phyloP scores from a whole-genome alignment of 2,329 filamentous ascomycete species.

The Karstenula rhodostoma region DNA sequence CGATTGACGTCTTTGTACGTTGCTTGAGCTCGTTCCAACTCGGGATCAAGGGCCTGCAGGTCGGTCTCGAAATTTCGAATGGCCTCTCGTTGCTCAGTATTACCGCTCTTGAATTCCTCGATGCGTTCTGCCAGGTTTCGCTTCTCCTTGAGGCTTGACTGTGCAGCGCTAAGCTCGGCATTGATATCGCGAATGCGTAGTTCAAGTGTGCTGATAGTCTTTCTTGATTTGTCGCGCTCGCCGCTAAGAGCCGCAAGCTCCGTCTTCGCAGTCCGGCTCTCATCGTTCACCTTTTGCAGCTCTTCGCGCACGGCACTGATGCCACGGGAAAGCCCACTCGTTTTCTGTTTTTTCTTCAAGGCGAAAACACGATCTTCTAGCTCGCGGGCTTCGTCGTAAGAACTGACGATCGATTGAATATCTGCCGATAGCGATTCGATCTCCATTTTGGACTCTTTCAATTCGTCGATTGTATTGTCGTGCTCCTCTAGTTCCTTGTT shows the following conservation, averaged over 20 bases:
- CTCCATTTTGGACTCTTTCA: slow-evolving; percentile 72
- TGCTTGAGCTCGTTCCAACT: slow-evolving; percentile 77
- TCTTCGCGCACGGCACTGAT: slow-evolving; percentile 86
- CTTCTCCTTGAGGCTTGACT: slow-evolving; percentile 83
- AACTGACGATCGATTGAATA: slow-evolving; percentile 77
- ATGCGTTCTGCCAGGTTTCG: slow-evolving; percentile 74
- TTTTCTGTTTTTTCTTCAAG: slow-evolving; percentile 77
- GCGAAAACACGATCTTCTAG: slow-evolving; percentile 78
- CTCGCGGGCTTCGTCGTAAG: slow-evolving; percentile 73
- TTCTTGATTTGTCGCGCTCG: slow-evolving; percentile 76
- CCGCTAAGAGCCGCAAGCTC: slow-evolving; percentile 70
- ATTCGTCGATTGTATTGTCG: slow-evolving; percentile 70
- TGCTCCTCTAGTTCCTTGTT: slow-evolving; percentile 63
- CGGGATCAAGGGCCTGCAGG: slow-evolving; percentile 75
- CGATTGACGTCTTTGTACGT: slow-evolving; percentile 79
- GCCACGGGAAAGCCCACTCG: slow-evolving; percentile 70
- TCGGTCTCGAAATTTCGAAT: slow-evolving; percentile 76
- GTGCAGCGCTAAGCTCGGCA: slow-evolving; percentile 74
- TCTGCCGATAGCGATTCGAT: slow-evolving; percentile 79
- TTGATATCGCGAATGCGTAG: slow-evolving; percentile 78
- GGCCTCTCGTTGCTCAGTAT: slow-evolving; percentile 71
- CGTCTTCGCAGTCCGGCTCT: slow-evolving; percentile 70
- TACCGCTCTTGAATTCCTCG: slow-evolving; percentile 74
- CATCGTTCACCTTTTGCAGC: slow-evolving; percentile 71
- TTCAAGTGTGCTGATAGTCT: slow-evolving; percentile 74